These are phyloP conservation scores for Fusarium sterilihyphosum DNA, from an alignment of 2,329 filamentous ascomycete genomes.

Conservation along the genomic window DNA sequence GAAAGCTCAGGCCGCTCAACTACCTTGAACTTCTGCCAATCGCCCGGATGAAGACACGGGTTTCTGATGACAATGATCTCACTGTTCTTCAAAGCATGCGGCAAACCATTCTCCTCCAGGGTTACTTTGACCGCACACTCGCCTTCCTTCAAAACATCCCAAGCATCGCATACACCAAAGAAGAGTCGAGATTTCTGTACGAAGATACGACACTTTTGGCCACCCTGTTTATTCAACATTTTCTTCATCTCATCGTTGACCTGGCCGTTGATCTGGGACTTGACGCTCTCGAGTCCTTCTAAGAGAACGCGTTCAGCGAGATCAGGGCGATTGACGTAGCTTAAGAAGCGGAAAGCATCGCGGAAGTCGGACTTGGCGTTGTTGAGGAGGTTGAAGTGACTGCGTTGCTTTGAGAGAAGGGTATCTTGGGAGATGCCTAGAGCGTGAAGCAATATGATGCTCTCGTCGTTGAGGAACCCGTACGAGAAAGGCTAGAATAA, in stretches of 20 bases:
- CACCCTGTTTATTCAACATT: not conserved
- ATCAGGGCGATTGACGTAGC: not conserved
- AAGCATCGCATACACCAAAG: not conserved
- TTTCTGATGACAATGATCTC: constrained; percentile 3
- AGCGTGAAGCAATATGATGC: not conserved
- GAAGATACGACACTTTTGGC: not conserved
- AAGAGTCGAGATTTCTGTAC: not conserved
- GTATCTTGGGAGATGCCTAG: not conserved
- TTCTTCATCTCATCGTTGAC: not conserved
- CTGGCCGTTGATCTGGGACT: not conserved
- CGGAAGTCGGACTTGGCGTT: not conserved
- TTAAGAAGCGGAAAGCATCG: not conserved
- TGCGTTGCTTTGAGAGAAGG: not conserved
- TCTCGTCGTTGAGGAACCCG: not conserved
- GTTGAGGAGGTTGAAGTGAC: not conserved
- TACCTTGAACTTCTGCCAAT: constrained; percentile 1
- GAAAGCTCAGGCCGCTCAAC: not conserved
- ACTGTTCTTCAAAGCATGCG: not conserved
- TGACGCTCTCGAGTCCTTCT: not conserved
- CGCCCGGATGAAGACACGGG: not conserved
- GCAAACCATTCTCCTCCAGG: not conserved
- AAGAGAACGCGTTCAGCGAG: not conserved
- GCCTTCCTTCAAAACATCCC: not conserved
- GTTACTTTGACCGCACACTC: not conserved
- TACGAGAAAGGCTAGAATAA: not conserved